Percentiles rank a stretch among this genome's conserved stretches.
phyloP scores from a whole-genome alignment of 306 rosid genomes.

The Dryas drummondii region DNA sequence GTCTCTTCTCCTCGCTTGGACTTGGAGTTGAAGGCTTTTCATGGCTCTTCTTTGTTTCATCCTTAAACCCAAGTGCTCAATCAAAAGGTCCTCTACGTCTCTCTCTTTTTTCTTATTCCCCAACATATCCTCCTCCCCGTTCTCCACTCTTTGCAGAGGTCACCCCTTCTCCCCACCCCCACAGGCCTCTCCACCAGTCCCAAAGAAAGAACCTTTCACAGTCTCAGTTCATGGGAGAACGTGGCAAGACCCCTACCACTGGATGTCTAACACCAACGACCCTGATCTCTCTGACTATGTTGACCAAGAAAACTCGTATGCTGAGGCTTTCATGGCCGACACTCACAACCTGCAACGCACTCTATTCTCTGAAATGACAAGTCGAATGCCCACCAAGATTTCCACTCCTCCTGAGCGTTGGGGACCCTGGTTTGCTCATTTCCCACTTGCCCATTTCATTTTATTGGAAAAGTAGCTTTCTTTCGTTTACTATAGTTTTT shows the following conservation, averaged over 20 bases:
- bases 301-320: constrained; percentile 60
- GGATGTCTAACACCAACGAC: constrained; percentile 82
- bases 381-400: constrained; percentile 58
- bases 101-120: constrained; percentile 13
- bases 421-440: constrained; percentile 79
- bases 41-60: constrained; percentile 53
- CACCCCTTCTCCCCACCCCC: constrained; percentile 30
- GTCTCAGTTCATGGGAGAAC: constrained; percentile 59
- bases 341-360: constrained; percentile 44
- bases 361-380: constrained; percentile 69
- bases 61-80: constrained; percentile 26
- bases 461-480: neutral
- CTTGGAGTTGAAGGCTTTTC: neutral
- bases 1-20: neutral
- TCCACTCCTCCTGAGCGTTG: constrained; percentile 90
- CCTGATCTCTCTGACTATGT: constrained; percentile 57
- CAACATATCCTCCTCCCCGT: constrained; percentile 27
- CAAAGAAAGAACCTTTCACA: constrained; percentile 61
- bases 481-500: neutral
- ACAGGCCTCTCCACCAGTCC: constrained; percentile 54
- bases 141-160: constrained; percentile 46
- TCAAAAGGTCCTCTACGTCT: constrained; percentile 17
- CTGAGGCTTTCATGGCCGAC: constrained; percentile 84
- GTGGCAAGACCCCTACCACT: constrained; percentile 76
- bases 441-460: constrained; percentile 14